phyloP scores from a whole-genome alignment of 2,329 filamentous ascomycete genomes.

The Aspergillus pseudoglaucus region DNA sequence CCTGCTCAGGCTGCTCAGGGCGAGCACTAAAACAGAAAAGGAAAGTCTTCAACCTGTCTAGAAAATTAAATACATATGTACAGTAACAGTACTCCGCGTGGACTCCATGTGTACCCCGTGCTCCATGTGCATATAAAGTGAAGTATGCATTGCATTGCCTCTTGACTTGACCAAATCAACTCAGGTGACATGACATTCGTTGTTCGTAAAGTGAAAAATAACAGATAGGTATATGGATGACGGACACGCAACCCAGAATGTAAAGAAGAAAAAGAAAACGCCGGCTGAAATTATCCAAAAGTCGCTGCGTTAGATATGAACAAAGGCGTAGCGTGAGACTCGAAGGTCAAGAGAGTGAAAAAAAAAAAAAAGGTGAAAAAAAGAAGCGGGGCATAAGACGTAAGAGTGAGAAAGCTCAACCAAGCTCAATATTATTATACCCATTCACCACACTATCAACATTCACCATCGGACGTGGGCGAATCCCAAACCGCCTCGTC shows the following conservation, averaged over 20 bases:
- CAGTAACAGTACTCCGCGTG: no score
- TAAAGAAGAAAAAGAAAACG: constrained; percentile 7
- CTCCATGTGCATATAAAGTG: background rate
- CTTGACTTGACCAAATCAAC: no score
- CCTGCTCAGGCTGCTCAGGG: no score
- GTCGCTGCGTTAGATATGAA: constrained; percentile 18
- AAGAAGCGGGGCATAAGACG: constrained; percentile 1
- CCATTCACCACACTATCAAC: constrained; percentile 20
- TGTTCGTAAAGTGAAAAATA: background rate
- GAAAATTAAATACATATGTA: no score
- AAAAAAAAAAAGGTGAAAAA: background rate
- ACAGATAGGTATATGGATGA: background rate
- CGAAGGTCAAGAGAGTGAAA: background rate
- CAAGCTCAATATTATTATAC: constrained; percentile 17
- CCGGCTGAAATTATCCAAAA: constrained; percentile 16
- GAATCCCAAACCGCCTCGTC: constrained; percentile 27
- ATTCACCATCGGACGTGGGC: constrained; percentile 22
- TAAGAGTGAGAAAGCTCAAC: background rate
- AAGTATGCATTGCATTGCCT: background rate
- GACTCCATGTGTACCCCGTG: background rate
- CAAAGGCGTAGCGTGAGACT: constrained; percentile 6
- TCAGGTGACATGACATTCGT: no score
- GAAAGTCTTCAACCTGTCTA: no score
- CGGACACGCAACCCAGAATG: background rate
- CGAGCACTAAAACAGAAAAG: no score